Base-by-base conservation (phyloP, 768 basidiomycete species). In the Cystofilobasidium ferigula region DNA sequence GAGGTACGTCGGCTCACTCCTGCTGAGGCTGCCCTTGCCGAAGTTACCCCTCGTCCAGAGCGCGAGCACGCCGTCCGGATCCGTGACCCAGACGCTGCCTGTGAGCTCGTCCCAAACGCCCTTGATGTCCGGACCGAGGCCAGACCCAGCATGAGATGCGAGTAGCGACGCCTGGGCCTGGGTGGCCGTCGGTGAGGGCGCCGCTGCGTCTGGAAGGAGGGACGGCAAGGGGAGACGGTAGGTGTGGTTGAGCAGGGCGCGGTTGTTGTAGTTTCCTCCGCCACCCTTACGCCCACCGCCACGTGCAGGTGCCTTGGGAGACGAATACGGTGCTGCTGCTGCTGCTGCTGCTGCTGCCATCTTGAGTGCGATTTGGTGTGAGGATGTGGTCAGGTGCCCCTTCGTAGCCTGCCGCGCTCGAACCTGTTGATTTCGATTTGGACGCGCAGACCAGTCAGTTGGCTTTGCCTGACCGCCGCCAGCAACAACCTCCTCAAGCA, bases 31-130 rank as follows among this genome's bases (percentile, higher is more conserved):
- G 0, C 95, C 95, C 76, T 99, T 99, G 28, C 95, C 95, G 75
- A 98, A 99, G 78, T 98, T 97, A 0, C 95, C 95, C 67, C 87
- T 78, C 54, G 83, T 79, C 88, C 95, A 99, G 42, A 98, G 80
- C 6, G 85, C 77, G 69, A 79, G 79, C 51, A 84, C 83, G 73
- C 91, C 84, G 28, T 76, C 80, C 32, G 78, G 75, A 64, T 85
- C 81, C 0, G 81, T 78, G 3, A 98, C 81, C 91, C 91, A 95
- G 12, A 97, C 87, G 0, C 88, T 89, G n/a, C 84, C 84, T 20
- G 92, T 91, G 2, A 81, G 72, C 8, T 81, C 76, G 73, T 98
- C 94, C 69, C 88, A 86, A 10, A 84, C 73, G 10, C 89, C 92
- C 69, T 84, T 82, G 71, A 85, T 87, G 45, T 84, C 82, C 0